phyloP scores from a whole-genome alignment of 208 protist species.

The Crithidia brevicula region DNA sequence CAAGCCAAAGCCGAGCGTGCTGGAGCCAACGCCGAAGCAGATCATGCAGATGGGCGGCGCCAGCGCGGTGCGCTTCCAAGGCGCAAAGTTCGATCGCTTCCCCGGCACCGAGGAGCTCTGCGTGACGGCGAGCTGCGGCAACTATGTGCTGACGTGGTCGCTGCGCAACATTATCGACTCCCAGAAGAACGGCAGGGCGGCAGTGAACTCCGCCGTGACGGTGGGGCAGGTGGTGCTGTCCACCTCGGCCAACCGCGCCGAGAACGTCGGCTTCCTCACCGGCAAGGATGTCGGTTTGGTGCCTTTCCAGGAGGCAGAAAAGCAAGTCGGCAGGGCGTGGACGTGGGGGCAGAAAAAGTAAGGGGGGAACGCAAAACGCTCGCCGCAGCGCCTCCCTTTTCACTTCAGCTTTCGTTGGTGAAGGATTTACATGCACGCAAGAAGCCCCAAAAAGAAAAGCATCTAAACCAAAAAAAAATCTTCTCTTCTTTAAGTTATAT shows the following conservation, averaged over 20 bases:
- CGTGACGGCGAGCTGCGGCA: constrained; percentile 53
- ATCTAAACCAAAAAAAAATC: too few relatives aligned
- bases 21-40: constrained; percentile 53
- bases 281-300: constrained; percentile 22
- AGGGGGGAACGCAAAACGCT: neutral
- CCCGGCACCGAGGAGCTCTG: constrained; percentile 40
- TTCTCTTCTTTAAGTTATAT: too few relatives aligned
- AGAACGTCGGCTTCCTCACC: constrained; percentile 37
- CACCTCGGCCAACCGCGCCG: constrained; percentile 33
- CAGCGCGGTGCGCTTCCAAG: constrained; percentile 41
- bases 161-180: constrained; percentile 43
- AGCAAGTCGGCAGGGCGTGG: constrained; percentile 29
- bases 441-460: too few relatives aligned
- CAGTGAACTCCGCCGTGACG: constrained; percentile 23
- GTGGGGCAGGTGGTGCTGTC: constrained; percentile 34
- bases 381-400: neutral
- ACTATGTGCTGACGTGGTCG: constrained; percentile 62
- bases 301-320: constrained; percentile 29
- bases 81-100: constrained; percentile 53
- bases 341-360: constrained; percentile 28
- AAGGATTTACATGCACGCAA: too few relatives aligned
- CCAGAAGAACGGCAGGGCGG: constrained; percentile 40
- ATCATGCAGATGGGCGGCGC: constrained; percentile 46
- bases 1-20: constrained; percentile 50
- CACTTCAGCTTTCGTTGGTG: neutral